Base-by-base conservation (phyloP, 2,329 filamentous ascomycete species). In the Sarocladiaceae sp. region DNA sequence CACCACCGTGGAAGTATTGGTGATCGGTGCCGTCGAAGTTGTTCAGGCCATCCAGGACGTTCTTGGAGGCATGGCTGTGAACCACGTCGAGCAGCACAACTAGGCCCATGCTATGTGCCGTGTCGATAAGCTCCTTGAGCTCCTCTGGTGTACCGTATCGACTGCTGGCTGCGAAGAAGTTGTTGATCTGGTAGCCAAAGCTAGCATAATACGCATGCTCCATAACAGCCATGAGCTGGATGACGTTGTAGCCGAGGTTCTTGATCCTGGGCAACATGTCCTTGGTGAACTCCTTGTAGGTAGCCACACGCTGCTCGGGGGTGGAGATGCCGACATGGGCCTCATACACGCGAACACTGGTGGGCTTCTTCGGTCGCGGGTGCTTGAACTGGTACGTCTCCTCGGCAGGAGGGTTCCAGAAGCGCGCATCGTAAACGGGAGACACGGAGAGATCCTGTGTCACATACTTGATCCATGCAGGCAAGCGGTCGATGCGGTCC, bases 141-240 rank as follows among this genome's bases (percentile, higher is more conserved):
- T 97, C 93, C 58, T 98, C 93, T 0, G 93, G 93, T 1, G 83
- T 78, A 33, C 93, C 93, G 59, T 95, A 98, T 50, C 93, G 83
- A 64, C 91, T 97, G 65, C 90, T 96, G 11, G 91, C 90, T 21
- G 93, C 93, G 57, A 97, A 98, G 73, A 98, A 98, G 66, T 86
- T 96, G 72, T 97, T 98, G 68, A 98, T 81, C 66, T 98, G 93
- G 65, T 98, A 98, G 37, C 93, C 93, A 57, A 98, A 98, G 59
- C 91, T 97, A 57, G 93, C 93, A 63, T 98, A 98, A 73, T 98
- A 98, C 41, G 93, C 93, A 66, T 98, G 93, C 62, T 98, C 93
- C 91, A 98, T 98, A 59, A 98, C 76, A 35, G 93, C 93, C 93
- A 98, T 98, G 51, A 98, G 74, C 63, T 98, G 93, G 54, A 98